phyloP scores from a whole-genome alignment of 352 stramenopile species.

The Phytopythium chamaehyphon region DNA sequence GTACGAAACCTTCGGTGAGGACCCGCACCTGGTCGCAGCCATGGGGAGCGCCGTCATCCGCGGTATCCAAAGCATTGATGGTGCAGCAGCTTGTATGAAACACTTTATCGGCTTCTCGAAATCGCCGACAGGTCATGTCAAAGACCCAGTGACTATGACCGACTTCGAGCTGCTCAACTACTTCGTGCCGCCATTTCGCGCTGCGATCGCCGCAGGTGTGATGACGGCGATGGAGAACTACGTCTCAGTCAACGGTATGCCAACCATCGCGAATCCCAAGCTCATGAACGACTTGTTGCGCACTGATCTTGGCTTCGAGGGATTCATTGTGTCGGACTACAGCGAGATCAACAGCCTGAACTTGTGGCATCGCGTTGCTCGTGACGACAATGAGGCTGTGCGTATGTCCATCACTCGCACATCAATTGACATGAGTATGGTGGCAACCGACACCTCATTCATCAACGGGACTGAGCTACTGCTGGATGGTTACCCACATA shows the following conservation, averaged over 20 bases:
- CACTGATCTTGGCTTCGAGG: constrained; percentile 70
- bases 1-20: constrained; percentile 92
- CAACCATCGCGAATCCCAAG: constrained; percentile 71
- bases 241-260: constrained; percentile 87
- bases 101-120: constrained; percentile 83
- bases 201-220: constrained; percentile 61
- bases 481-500: constrained; percentile 22
- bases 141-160: constrained; percentile 56
- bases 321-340: constrained; percentile 88
- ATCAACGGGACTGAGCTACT: constrained; percentile 44
- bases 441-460: constrained; percentile 36
- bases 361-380: constrained; percentile 40
- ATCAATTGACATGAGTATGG: constrained; percentile 89
- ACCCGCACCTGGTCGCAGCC: constrained; percentile 62
- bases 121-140: constrained; percentile 68
- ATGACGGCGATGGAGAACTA: constrained; percentile 92
- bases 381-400: constrained; percentile 38
- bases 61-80: constrained; percentile 63
- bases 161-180: constrained; percentile 75
- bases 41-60: constrained; percentile 63
- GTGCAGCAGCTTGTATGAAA: constrained; percentile 78
- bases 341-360: constrained; percentile 86
- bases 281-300: constrained; percentile 73
- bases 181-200: constrained; percentile 73
- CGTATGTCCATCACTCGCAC: constrained; percentile 61